These are phyloP conservation scores for Primulina huaijiensis DNA, from an alignment of 257 asterid genomes.

Conservation along the genomic window DNA sequence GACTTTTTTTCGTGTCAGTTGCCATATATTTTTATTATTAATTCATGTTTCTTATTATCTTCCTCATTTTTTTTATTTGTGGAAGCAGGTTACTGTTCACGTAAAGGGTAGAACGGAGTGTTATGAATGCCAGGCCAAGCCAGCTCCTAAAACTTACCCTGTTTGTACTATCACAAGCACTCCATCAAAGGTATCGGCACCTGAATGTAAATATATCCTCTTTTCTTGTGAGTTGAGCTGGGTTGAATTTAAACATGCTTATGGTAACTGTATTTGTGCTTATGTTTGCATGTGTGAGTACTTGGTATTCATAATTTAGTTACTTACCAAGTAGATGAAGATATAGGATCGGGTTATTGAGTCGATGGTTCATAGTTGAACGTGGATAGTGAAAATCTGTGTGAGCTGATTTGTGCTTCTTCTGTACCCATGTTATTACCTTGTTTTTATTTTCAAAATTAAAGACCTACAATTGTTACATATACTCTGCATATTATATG, in stretches of 20 bases:
- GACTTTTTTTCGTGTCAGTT: background rate
- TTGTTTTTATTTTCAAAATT: background rate
- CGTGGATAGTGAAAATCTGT: background rate
- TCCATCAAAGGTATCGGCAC: slow-evolving; percentile 79
- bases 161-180: slow-evolving; percentile 98
- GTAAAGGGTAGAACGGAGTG: slow-evolving; percentile 92
- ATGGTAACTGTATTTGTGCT: slow-evolving; percentile 13
- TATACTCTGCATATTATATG: background rate
- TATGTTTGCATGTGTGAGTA: slow-evolving; percentile 9
- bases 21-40: slow-evolving; percentile 19
- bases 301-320: background rate
- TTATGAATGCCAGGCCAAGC: slow-evolving; percentile 97
- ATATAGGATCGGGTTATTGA: slow-evolving; percentile 4
- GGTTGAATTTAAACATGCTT: slow-evolving; percentile 1
- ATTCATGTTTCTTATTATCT: slow-evolving; percentile 17
- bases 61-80: slow-evolving; percentile 16
- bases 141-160: slow-evolving; percentile 97
- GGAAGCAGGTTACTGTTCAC: slow-evolving; percentile 87
- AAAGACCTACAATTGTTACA: background rate
- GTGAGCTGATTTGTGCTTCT: background rate
- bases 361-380: slow-evolving; percentile 11
- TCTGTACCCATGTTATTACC: background rate
- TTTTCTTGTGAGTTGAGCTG: slow-evolving; percentile 2
- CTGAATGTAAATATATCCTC: slow-evolving; percentile 9
- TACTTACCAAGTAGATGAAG: slow-evolving; percentile 3